Evolutionary conservation across 495 filamentous ascomycete species (phyloP), one percentile per base, ranked within the genome.

Genomic region (Cercophora sp.): DNA sequence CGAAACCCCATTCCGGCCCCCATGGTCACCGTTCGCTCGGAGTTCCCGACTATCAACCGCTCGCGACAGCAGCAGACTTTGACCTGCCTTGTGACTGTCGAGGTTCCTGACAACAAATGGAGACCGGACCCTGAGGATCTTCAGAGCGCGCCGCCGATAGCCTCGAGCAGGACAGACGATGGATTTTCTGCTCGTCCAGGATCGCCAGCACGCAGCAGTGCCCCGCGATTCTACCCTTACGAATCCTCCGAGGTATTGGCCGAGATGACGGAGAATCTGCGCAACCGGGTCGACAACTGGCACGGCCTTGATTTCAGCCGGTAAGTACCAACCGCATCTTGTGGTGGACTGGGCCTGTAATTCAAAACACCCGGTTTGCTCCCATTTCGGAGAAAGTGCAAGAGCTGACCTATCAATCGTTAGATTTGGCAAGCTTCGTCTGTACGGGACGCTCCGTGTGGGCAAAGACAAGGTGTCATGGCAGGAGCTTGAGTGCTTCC

Each of bases 401-500:
- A 16, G 25, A 10, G 15, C 58, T 68, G 36, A 57, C 49, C 23
- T 9, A 2, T 15, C 24, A 18, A 39, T 40, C 49, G 18, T 20
- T 58, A 91, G 90, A 53, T 97, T 97, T 67, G 93, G 93, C 56
- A 96, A 95, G 62, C 81, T 99, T 57, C 86, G 90, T 27, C 73
- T 97, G 32, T 91, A 95, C 62, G 93, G 91, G 37, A 91, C 88
- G 13, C 85, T 97, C 56, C 84, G 87, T 48, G 93, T 99, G 18
- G 93, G 94, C 57, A 99, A 97, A 61, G 93, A 99, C 66, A 89
- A 90, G 56, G 80, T 93, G 58, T 91, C 93, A 10, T 99, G 93
- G 93, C 93, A 99, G 73, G 94, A 99, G 64, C 70, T 99, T 47
- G 91, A 97, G 66, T 99, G 94, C 67, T 99, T 88, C 70, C 79